A percentile compares a stretch with the other conserved stretches of the same genome.
These are phyloP conservation scores for Oryza glaberrima DNA, from an alignment of 176 grass and related monocot species.

Conservation along the genomic window DNA sequence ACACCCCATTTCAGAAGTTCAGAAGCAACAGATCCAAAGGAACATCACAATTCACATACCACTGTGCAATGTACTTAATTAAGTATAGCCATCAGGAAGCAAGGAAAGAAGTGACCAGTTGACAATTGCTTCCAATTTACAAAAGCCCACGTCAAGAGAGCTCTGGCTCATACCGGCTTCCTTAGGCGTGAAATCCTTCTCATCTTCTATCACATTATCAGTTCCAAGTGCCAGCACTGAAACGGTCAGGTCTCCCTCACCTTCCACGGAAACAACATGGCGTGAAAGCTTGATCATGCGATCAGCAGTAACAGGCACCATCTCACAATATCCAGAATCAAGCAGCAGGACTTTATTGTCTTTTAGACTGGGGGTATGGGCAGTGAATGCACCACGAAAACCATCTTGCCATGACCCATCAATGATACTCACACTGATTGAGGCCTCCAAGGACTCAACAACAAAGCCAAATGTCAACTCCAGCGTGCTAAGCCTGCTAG, in stretches of 20 bases:
- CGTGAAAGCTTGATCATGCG: neutral
- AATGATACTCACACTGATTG: neutral
- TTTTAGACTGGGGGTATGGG: neutral
- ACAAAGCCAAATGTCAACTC: neutral
- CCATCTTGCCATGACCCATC: neutral
- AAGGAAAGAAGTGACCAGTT: neutral
- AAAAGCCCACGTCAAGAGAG: neutral
- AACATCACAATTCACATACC: too few species aligned
- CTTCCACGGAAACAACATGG: neutral
- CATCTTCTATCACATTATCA: neutral
- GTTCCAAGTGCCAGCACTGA: too few species aligned
- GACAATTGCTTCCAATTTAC: neutral
- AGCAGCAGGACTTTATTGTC: neutral
- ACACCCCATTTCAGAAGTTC: too few species aligned
- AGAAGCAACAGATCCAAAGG: too few species aligned
- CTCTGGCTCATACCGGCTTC: neutral
- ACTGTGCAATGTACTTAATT: too few species aligned
- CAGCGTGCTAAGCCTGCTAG: slow-evolving; percentile 19
- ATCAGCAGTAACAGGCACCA: neutral
- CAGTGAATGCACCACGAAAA: neutral
- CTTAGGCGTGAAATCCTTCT: neutral
- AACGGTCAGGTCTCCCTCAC: neutral
- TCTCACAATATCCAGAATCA: neutral
- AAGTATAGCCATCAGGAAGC: too few species aligned
- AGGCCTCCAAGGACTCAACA: neutral